A percentile compares a stretch with the other conserved stretches of the same genome.
Evolutionary conservation across 106 monocot genomes (phyloP).

Genomic region (Gastrodia elata): DNA sequence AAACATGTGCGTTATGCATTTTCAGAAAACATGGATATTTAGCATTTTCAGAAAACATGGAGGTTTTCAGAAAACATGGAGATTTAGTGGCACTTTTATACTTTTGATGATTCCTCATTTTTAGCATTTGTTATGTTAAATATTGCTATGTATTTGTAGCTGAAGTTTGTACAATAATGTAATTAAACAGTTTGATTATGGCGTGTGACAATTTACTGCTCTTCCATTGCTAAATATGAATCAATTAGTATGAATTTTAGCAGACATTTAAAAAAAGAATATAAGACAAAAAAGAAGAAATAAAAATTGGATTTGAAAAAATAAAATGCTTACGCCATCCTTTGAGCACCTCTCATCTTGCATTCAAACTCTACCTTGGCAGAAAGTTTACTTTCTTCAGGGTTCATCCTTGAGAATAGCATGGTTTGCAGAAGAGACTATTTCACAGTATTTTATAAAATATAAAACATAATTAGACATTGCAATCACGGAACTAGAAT

Average conservation of each 20-base stretch:
- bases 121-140: background rate
- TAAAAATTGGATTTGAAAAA: background rate
- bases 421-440: constrained; percentile 93
- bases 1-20: no score
- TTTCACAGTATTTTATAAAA: constrained; percentile 3
- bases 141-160: no score
- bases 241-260: background rate
- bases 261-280: background rate
- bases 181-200: background rate
- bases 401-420: constrained; percentile 61
- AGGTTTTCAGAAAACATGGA: background rate
- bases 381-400: constrained; percentile 68
- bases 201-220: background rate
- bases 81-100: background rate
- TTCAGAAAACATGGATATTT: no score
- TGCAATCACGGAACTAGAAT: background rate
- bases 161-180: no score
- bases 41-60: no score
- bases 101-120: background rate
- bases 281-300: background rate
- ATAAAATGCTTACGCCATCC: constrained; percentile 78
- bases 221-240: background rate
- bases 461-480: background rate
- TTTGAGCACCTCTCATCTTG: constrained; percentile 98
- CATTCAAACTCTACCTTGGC: constrained; percentile 94